phyloP scores from a whole-genome alignment of 2,329 filamentous ascomycete genomes.

The Colletotrichum higginsianum region DNA sequence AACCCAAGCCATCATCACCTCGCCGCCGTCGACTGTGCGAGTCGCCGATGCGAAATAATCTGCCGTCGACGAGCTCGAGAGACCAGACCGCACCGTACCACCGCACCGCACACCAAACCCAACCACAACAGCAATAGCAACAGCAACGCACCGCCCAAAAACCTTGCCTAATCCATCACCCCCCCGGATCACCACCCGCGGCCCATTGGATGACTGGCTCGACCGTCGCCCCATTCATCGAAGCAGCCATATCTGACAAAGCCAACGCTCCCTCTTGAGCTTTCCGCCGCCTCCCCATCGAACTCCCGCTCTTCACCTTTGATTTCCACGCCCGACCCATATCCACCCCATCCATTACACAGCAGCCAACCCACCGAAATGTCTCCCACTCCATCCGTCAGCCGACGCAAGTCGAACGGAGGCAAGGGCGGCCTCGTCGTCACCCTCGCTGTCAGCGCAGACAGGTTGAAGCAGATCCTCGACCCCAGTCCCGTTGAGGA shows the following conservation, averaged over 20 bases:
- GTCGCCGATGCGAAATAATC: conserved; percentile 41
- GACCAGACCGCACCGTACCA: conserved; percentile 19
- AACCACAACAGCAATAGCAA: conserved; percentile 4
- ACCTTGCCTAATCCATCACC: conserved; percentile 35
- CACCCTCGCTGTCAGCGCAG: conserved; percentile 67
- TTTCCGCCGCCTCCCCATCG: conserved; percentile 18
- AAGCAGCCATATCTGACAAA: conserved; percentile 41
- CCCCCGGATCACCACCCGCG: conserved; percentile 33
- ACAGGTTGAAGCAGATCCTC: conserved; percentile 66
- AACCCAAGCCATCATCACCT: conserved; percentile 40
- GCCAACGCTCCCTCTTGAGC: conserved; percentile 30
- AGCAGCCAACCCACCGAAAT: conserved; percentile 36
- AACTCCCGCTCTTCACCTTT: conserved; percentile 27
- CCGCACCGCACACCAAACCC: conserved; percentile 16
- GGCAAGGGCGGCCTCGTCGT: conserved; percentile 57
- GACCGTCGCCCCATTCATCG: conserved; percentile 41
- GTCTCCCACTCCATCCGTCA: conserved; percentile 38
- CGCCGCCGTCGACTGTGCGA: conserved; percentile 40
- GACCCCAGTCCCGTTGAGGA: conserved; percentile 60
- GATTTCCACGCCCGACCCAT: conserved; percentile 13
- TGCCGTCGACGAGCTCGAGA: conserved; percentile 19
- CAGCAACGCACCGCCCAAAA: conserved; percentile 29
- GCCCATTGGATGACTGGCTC: conserved; percentile 41
- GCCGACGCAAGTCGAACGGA: conserved; percentile 41
- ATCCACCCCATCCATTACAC: conserved; percentile 5